Percentiles rank a stretch among this genome's conserved stretches.
Evolutionary conservation across 208 protist genomes (phyloP).

Genomic region (Tritrichomonas musculus): DNA sequence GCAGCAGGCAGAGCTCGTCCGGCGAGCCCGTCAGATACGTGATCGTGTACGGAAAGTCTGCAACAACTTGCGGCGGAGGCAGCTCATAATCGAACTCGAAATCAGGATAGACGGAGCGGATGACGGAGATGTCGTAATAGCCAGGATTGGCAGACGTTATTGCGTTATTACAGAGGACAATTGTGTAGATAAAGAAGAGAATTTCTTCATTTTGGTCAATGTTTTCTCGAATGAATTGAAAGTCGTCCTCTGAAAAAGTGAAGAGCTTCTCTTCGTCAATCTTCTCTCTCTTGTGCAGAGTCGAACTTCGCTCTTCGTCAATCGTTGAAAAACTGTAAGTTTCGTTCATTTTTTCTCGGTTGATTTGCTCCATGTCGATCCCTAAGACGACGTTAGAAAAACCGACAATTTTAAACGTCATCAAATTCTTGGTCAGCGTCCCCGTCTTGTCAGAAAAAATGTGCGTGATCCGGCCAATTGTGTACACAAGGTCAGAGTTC

Average conservation of each 20-base stretch:
- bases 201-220: neutral
- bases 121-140: neutral
- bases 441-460: conserved; percentile 96
- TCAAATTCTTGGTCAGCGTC: conserved; percentile 92
- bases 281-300: too few relatives aligned
- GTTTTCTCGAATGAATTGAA: neutral
- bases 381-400: neutral
- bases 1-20: conserved; percentile 43
- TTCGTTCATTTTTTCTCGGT: too few relatives aligned
- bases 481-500: conserved; percentile 86
- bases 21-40: conserved; percentile 46
- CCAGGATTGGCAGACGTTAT: neutral
- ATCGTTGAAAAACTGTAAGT: too few relatives aligned
- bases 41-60: neutral
- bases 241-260: conserved; percentile 66
- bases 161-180: neutral
- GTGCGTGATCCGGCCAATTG: conserved; percentile 89
- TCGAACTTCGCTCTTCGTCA: too few relatives aligned
- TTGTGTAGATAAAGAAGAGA: neutral
- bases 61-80: neutral
- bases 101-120: neutral
- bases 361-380: neutral
- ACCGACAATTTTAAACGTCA: conserved; percentile 59
- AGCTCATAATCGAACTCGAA: neutral
- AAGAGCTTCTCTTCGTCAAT: conserved; percentile 53